A percentile compares a stretch with the other conserved stretches of the same genome.
These are phyloP conservation scores for Astragalus membranaceus DNA, from an alignment of 306 rosid species.

Conservation along the genomic window DNA sequence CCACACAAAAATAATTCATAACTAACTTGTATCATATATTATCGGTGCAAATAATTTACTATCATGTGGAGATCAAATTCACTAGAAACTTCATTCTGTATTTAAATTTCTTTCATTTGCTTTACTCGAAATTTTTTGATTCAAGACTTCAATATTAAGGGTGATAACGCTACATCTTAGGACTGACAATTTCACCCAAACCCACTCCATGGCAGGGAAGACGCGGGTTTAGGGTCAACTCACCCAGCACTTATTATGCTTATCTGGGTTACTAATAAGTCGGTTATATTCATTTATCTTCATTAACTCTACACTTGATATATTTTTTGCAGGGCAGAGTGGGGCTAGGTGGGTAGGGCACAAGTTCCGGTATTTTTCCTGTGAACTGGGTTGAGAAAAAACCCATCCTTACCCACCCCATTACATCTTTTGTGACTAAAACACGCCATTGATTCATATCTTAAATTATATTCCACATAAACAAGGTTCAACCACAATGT, in stretches of 20 bases:
- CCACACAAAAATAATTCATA: slow-evolving; percentile 1
- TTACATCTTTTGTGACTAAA: background rate
- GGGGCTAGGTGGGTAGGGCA: background rate
- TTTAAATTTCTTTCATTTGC: background rate
- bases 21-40: background rate
- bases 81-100: background rate
- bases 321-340: background rate
- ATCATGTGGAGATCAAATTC: slow-evolving; percentile 15
- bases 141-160: background rate
- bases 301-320: background rate
- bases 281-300: background rate
- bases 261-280: background rate
- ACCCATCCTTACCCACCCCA: background rate
- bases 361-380: background rate
- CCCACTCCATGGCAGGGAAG: background rate
- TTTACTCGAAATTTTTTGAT: background rate
- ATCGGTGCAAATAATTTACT: background rate
- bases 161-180: background rate
- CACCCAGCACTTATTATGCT: background rate
- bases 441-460: background rate
- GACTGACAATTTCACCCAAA: background rate
- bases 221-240: background rate
- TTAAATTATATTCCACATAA: background rate
- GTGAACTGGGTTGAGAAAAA: background rate
- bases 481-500: background rate